Evolutionary conservation across 495 filamentous ascomycete species (phyloP).

Genomic region (Pseudoneurospora amorphoporcata): DNA sequence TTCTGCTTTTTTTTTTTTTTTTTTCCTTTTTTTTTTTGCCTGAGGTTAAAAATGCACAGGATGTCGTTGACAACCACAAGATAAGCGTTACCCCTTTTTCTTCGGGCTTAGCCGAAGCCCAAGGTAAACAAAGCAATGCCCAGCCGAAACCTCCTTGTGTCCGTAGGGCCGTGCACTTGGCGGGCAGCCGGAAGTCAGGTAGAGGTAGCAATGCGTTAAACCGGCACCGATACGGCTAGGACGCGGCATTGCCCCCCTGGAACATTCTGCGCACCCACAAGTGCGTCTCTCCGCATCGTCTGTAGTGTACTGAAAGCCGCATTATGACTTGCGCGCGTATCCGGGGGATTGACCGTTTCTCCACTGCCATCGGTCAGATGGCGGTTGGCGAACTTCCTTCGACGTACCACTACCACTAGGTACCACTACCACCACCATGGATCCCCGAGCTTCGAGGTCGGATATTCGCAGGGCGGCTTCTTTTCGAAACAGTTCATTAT

Average conservation of each 20-base stretch:
- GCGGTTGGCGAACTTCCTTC: too few species aligned
- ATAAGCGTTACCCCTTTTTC: background rate
- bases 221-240: background rate
- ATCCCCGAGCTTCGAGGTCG: background rate
- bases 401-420: background rate
- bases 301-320: background rate
- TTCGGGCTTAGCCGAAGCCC: background rate
- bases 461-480: background rate
- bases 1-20: background rate
- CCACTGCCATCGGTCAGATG: background rate
- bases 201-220: background rate
- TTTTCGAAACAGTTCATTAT: background rate
- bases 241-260: background rate
- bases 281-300: background rate
- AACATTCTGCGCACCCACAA: background rate
- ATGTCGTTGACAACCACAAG: background rate
- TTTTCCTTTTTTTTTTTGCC: background rate
- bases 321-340: background rate
- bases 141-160: background rate
- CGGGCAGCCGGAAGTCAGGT: background rate
- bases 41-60: background rate
- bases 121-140: background rate
- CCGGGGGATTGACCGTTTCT: background rate
- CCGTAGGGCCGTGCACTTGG: background rate
- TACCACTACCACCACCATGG: background rate